Evolutionary conservation across 2,329 filamentous ascomycete species (phyloP), one percentile per base, ranked within the genome.

Genomic region (Colletotrichum paranaense): DNA sequence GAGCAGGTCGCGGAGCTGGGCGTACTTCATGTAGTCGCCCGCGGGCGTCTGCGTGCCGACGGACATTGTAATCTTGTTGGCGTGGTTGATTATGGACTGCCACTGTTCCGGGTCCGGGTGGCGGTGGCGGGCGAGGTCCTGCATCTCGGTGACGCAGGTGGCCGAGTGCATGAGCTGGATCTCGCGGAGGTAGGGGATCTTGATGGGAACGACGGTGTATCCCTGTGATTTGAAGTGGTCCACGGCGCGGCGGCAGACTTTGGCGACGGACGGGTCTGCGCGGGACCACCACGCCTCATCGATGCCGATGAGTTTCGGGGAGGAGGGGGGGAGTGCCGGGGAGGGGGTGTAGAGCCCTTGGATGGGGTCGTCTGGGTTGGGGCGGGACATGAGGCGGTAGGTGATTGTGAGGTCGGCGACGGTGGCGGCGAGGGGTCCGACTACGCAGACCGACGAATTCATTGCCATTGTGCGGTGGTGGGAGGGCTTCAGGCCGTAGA

Each of bases 401-500:
- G 93, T 92, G 65, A 95, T 87, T 74, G 93, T 92, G 6, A 98
- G 89, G 78, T 97, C 95, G 46, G 91, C 86, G 75, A 93, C 93
- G 67, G 89, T 96, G 60, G 90, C 88, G 19, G 94, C 93, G 78
- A 98, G 89, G 8, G 95, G 95, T 0, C 94, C 94, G 7, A 90
- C 86, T 19, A 97, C 92, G 68, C 86, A 88, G 78, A 90, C 86
- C 67, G 86, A 87, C 67, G 86, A 87, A 77, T 85, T 85, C 81
- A 87, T 86, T 71, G 83, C 86, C 56, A 89, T 88, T 6, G 93
- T 88, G 49, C 95, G 92, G 78, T 92, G 89, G 79, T 97, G 93
- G 0, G 90, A 92, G 1, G 94, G 87, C 82, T 98, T 97, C 72
- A 98, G 87, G 2, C 95, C 95, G 82, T 93, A 97, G 26, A 94